Base-by-base conservation (phyloP, 2,329 filamentous ascomycete genomes). In the Aspergillus pseudonomiae region DNA sequence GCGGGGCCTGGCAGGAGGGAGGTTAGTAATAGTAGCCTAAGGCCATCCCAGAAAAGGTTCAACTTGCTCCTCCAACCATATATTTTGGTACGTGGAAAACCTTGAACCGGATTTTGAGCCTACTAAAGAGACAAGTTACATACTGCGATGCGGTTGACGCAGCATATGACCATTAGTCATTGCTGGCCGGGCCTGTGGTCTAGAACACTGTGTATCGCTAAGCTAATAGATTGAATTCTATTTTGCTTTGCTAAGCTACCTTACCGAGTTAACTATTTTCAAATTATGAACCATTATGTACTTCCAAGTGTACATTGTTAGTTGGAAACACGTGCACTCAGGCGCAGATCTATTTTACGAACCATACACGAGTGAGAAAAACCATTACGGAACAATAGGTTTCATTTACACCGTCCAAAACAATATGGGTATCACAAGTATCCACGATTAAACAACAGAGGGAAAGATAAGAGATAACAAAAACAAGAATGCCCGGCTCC, bases 401-500 rank as follows among this genome's bases (percentile, higher is more conserved):
- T 6, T 36, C 14, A 39, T 19, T 14, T 21, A 10, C 55, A 60
- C 56, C 14, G 21, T 54, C 21, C 57, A 48, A 16, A 63, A 45
- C 34, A 65, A 55, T 57, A 63, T 61, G 64, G 63, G 60, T 69
- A 71, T 69, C 65, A 62, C 41, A 52, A 41, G 50, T 53, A 65
- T 56, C 50, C 45, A 55, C 57, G 43, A 45, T 46, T 28, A 32
- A 45, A 41, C 57, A 61, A 55, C 54, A 50, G 39, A 58, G 28
- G 28, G n/a, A 59, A 48, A 6, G 6, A 41, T 41, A 41, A 36
- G 32, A 11, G 9, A 12, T 11, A 59, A 41, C 28, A n/a, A 58
- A 24, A 39, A 16, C 34, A 26, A 9, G 21, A 28, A 43, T 32
- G 21, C 26, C 19, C 41, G 26, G 43, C 24, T 30, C 43, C 43